Evolutionary conservation across 176 grass and related monocot species (phyloP).

Genomic region (Musa acuminata): DNA sequence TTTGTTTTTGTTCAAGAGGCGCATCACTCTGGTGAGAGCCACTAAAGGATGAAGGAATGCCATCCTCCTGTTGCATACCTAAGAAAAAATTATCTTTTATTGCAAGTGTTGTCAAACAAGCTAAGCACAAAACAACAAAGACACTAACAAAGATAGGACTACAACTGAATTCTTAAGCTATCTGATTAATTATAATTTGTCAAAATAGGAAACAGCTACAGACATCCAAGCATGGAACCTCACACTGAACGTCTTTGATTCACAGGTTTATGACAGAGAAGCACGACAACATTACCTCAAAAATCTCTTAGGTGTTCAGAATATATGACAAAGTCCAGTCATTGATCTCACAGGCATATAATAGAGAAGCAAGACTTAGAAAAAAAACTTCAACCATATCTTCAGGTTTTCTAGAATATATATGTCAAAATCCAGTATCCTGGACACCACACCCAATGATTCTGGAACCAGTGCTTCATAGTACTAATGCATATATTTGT

Average conservation of each 20-base stretch:
- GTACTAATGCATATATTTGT: too few species aligned
- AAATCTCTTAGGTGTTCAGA: not conserved
- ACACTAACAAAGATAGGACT: not conserved
- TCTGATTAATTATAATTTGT: not conserved
- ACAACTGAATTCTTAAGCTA: not conserved
- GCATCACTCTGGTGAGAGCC: slow-evolving; percentile 18
- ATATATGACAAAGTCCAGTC: not conserved
- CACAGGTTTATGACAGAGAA: not conserved
- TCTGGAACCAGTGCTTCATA: too few species aligned
- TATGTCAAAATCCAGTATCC: too few species aligned
- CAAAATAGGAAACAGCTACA: not conserved
- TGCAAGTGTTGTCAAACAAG: not conserved
- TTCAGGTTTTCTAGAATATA: too few species aligned
- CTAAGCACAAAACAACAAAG: not conserved
- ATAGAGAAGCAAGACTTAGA: too few species aligned
- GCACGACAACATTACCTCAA: not conserved
- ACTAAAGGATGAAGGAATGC: slow-evolving; percentile 22
- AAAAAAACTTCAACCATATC: too few species aligned
- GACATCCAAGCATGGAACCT: not conserved
- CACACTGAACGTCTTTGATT: not conserved
- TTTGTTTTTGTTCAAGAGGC: slow-evolving; percentile 5
- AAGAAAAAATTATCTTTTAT: not conserved
- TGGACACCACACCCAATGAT: too few species aligned
- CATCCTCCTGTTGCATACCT: slow-evolving; percentile 12
- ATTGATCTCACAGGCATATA: too few species aligned